phyloP scores from a whole-genome alignment of 2,329 filamentous ascomycete species.

The Lomentospora prolificans region DNA sequence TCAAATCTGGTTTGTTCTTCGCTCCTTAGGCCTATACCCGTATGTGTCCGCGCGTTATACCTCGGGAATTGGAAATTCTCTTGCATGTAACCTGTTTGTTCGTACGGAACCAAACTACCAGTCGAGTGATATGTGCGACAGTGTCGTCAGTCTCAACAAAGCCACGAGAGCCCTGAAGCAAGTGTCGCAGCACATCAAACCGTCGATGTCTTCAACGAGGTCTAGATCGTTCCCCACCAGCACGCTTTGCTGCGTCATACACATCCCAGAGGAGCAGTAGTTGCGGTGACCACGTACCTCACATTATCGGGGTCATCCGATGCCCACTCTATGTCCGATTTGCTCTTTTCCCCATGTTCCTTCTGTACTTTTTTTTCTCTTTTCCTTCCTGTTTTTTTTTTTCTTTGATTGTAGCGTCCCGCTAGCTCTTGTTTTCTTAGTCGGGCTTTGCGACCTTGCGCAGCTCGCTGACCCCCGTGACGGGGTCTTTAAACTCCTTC shows the following conservation, averaged over 20 bases:
- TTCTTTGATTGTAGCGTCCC: not conserved
- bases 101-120: not conserved
- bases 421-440: conserved; percentile 28
- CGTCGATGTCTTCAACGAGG: not conserved
- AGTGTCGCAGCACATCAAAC: not conserved
- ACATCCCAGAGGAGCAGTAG: too few relatives aligned
- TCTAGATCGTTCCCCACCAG: too few relatives aligned
- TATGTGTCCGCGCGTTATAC: too few relatives aligned
- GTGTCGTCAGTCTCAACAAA: not conserved
- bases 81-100: too few relatives aligned
- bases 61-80: too few relatives aligned
- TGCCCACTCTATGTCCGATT: too few relatives aligned
- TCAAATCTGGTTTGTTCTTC: not conserved
- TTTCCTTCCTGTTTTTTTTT: not conserved
- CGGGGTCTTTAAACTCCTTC: conserved; percentile 85
- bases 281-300: too few relatives aligned
- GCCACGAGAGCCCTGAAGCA: not conserved
- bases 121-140: not conserved
- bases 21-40: too few relatives aligned
- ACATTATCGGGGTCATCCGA: too few relatives aligned
- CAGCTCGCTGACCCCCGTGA: conserved; percentile 64
- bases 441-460: conserved; percentile 94
- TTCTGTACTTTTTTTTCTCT: not conserved
- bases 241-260: too few relatives aligned
- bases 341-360: too few relatives aligned